phyloP scores from a whole-genome alignment of 2,329 filamentous ascomycete species.

The Aspergillus vadensis region DNA sequence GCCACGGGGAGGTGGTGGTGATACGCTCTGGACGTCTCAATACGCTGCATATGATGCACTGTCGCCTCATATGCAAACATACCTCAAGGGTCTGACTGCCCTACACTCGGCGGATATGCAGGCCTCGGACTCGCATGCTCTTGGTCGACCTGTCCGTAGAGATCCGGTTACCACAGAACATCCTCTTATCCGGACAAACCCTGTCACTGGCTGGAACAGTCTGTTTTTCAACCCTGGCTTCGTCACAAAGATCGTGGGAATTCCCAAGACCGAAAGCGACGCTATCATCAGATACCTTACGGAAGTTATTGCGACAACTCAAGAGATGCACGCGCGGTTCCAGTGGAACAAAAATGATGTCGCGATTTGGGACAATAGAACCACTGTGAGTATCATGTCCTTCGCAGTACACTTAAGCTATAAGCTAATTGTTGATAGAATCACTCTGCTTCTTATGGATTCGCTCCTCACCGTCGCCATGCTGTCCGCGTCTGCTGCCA shows the following conservation, averaged over 20 bases:
- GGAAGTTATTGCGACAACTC: conserved; percentile 58
- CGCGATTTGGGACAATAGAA: conserved; percentile 68
- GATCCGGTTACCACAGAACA: conserved; percentile 58
- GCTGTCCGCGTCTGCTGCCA: conserved; percentile 53
- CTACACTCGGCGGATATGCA: conserved; percentile 58
- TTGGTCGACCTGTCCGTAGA: conserved; percentile 55
- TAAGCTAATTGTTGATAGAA: conserved; percentile 40
- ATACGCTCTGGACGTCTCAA: conserved; percentile 60
- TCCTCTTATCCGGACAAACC: conserved; percentile 61
- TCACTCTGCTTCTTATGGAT: conserved; percentile 59
- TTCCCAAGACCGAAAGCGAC: conserved; percentile 59
- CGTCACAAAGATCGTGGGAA: conserved; percentile 59
- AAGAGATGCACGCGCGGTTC: conserved; percentile 70
- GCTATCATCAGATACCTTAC: conserved; percentile 56
- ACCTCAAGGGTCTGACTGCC: conserved; percentile 59
- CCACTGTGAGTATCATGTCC: conserved; percentile 47
- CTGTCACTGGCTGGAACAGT: conserved; percentile 64
- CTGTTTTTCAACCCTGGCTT: conserved; percentile 63
- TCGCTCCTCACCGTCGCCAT: conserved; percentile 59
- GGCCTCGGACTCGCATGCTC: conserved; percentile 52
- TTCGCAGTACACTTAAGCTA: background rate
- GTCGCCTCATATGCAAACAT: conserved; percentile 58
- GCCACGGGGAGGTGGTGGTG: conserved; percentile 57
- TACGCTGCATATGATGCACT: conserved; percentile 62
- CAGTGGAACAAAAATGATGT: conserved; percentile 67